A percentile compares a stretch with the other conserved stretches of the same genome.
Conservation (phyloP, 2,329 filamentous ascomycete genomes). For the Raffaelea albimanens region DNA sequence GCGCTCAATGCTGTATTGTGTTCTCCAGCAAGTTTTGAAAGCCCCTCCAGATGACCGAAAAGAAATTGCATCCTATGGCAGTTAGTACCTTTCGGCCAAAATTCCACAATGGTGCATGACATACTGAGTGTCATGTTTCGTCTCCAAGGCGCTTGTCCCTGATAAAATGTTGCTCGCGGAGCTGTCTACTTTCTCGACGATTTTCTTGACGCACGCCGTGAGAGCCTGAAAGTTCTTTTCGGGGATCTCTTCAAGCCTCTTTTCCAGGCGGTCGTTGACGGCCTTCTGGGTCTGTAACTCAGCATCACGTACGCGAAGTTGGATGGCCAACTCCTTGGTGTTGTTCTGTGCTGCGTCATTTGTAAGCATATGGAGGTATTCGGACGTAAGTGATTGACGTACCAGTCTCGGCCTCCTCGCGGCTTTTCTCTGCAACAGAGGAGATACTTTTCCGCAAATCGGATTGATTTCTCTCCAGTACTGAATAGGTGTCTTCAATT, state of each 20-base stretch:
- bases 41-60: no score
- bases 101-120: no score
- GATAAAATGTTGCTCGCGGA: neutral
- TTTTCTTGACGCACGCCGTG: slow-evolving; percentile 6
- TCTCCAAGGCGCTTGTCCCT: neutral
- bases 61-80: no score
- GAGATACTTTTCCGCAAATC: slow-evolving; percentile 18
- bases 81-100: no score
- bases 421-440: slow-evolving; percentile 6
- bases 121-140: neutral
- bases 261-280: neutral
- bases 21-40: no score
- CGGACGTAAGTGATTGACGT: no score
- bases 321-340: neutral
- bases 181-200: slow-evolving; percentile 6
- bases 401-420: slow-evolving; percentile 5
- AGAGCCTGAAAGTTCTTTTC: slow-evolving; percentile 11
- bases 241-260: slow-evolving; percentile 7
- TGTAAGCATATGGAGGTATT: no score
- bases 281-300: slow-evolving; percentile 3
- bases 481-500: slow-evolving; percentile 23
- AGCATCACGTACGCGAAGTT: slow-evolving; percentile 5
- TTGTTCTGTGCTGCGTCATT: slow-evolving; percentile 2
- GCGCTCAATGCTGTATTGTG: no score
- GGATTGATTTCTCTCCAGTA: slow-evolving; percentile 21